Conservation (phyloP, 2,329 filamentous ascomycete genomes). For the Hypoxylon sp. region DNA sequence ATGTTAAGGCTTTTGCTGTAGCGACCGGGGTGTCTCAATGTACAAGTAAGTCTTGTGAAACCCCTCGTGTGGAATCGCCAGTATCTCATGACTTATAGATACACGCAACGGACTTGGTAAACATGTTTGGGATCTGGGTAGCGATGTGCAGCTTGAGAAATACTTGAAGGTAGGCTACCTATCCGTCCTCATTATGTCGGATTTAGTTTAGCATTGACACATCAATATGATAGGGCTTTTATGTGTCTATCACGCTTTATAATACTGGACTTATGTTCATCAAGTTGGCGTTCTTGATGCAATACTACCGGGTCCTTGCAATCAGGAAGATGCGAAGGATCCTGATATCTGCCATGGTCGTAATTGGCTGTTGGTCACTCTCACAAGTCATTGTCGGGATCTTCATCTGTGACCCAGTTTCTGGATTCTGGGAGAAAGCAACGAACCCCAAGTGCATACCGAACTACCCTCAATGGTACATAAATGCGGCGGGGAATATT, state of each 20-base stretch:
- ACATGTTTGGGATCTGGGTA: constrained; percentile 37
- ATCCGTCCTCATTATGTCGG: background rate
- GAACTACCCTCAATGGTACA: constrained; percentile 47
- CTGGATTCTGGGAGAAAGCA: constrained; percentile 48
- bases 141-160: constrained; percentile 18
- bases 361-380: constrained; percentile 49
- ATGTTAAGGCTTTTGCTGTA: constrained; percentile 32
- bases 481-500: constrained; percentile 50
- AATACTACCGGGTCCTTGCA: constrained; percentile 51
- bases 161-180: constrained; percentile 35
- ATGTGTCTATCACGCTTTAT: constrained; percentile 50
- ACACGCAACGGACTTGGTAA: constrained; percentile 38
- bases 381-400: constrained; percentile 50
- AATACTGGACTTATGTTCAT: constrained; percentile 48
- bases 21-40: constrained; percentile 39
- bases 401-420: constrained; percentile 49
- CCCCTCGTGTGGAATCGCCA: background rate
- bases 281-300: constrained; percentile 51
- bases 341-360: constrained; percentile 43
- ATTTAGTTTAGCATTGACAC: constrained; percentile 8
- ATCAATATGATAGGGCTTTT: constrained; percentile 46
- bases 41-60: constrained; percentile 31
- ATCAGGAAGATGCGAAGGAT: constrained; percentile 45
- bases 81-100: constrained; percentile 29
- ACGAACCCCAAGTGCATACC: constrained; percentile 46